Evolutionary conservation across 371 early-diverging fungal species (phyloP).

Genomic region (Parasitella parasitica): DNA sequence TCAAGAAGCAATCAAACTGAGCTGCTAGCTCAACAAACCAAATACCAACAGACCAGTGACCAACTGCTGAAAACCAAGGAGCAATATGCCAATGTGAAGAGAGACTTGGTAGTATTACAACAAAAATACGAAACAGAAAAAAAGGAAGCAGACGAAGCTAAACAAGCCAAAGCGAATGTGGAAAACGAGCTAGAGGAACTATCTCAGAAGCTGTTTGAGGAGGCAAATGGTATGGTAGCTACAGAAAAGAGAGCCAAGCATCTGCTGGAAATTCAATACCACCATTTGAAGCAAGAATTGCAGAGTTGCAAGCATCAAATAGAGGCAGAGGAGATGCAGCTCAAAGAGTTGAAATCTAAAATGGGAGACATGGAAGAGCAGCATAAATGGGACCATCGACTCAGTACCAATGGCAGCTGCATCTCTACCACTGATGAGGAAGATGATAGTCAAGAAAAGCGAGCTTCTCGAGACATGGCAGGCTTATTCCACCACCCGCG

Average conservation of each 20-base stretch:
- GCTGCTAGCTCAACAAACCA: conserved; percentile 25
- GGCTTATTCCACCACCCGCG: conserved; percentile 5
- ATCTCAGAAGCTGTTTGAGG: conserved; percentile 81
- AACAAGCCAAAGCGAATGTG: conserved; percentile 72
- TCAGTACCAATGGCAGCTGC: neutral
- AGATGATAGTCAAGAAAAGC: neutral
- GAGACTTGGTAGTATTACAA: conserved; percentile 44
- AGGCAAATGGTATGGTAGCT: conserved; percentile 88
- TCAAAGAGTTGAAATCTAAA: conserved; percentile 60
- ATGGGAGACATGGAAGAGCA: conserved; percentile 51
- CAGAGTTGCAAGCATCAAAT: conserved; percentile 57
- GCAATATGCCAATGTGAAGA: conserved; percentile 33
- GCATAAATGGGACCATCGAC: neutral
- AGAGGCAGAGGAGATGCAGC: conserved; percentile 65
- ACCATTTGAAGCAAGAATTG: conserved; percentile 51
- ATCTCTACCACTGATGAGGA: neutral
- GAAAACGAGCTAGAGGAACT: conserved; percentile 89
- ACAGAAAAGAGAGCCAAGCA: conserved; percentile 64
- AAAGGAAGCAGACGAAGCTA: conserved; percentile 76
- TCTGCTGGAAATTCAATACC: conserved; percentile 45
- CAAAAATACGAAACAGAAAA: conserved; percentile 68
- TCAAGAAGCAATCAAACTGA: conserved; percentile 19
- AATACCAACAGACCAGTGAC: conserved; percentile 30
- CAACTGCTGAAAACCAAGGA: conserved; percentile 32
- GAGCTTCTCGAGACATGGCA: conserved; percentile 18